Percentiles rank a stretch among this genome's conserved stretches.
These are phyloP conservation scores for Wickerhamomyces chaumierensis DNA, from an alignment of 805 yeast species.

Conservation along the genomic window DNA sequence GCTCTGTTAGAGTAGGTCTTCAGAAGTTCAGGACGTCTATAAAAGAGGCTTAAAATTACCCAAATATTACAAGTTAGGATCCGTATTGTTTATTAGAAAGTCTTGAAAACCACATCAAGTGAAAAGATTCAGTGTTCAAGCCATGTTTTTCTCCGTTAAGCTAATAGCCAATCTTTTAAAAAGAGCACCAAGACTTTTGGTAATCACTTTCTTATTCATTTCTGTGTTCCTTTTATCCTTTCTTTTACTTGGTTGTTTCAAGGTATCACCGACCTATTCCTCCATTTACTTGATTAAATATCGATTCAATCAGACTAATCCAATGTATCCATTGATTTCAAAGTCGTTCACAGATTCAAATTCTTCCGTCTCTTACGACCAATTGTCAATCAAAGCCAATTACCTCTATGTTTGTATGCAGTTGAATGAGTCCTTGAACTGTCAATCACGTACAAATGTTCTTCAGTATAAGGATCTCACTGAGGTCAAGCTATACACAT, in stretches of 20 bases:
- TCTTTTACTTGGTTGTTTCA: slow-evolving; percentile 44
- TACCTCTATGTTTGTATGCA: slow-evolving; percentile 47
- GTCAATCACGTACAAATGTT: slow-evolving; percentile 24
- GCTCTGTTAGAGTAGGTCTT: no score
- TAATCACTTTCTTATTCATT: slow-evolving; percentile 32
- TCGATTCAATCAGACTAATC: slow-evolving; percentile 34
- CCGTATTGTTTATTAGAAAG: no score
- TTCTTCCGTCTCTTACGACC: slow-evolving; percentile 24
- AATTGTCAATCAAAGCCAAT: slow-evolving; percentile 38
- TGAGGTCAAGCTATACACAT: slow-evolving; percentile 24
- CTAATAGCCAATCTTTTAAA: slow-evolving; percentile 19
- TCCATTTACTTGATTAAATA: slow-evolving; percentile 39
- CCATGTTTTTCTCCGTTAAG: slow-evolving; percentile 2
- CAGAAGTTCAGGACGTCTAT: no score
- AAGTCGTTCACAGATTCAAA: slow-evolving; percentile 21
- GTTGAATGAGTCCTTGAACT: slow-evolving; percentile 21
- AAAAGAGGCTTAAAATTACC: no score
- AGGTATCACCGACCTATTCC: slow-evolving; percentile 28
- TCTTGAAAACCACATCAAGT: no score
- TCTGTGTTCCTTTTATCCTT: slow-evolving; percentile 40
- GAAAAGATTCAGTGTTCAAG: no score
- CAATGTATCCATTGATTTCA: slow-evolving; percentile 29
- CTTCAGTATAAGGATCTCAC: slow-evolving; percentile 17
- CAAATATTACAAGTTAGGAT: no score
- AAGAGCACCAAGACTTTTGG: slow-evolving; percentile 31